A percentile compares a stretch with the other conserved stretches of the same genome.
Evolutionary conservation across 108 stramenopile genomes (phyloP).

Genomic region (Mediolabrus comicus): DNA sequence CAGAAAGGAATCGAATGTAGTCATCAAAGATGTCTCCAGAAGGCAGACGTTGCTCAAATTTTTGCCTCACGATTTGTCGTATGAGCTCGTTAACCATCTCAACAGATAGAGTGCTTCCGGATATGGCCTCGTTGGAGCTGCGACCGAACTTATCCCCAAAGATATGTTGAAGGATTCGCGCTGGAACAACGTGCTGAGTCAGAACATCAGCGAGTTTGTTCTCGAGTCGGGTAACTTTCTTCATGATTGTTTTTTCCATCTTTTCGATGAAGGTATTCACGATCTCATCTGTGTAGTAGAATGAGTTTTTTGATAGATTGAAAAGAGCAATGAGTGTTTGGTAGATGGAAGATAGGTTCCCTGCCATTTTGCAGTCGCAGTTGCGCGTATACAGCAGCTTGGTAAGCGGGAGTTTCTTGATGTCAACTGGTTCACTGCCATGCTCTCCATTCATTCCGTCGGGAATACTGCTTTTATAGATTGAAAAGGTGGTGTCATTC

Average conservation of each 20-base stretch:
- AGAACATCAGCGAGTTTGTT: slow-evolving; percentile 26
- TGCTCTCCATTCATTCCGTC: slow-evolving; percentile 12
- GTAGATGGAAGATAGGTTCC: slow-evolving; percentile 53
- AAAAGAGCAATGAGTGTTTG: slow-evolving; percentile 51
- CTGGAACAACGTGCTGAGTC: slow-evolving; percentile 9
- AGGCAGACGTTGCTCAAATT: slow-evolving; percentile 48
- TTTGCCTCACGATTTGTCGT: slow-evolving; percentile 43
- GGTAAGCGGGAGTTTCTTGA: slow-evolving; percentile 44
- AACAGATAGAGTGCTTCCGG: slow-evolving; percentile 14
- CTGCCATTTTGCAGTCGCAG: slow-evolving; percentile 57
- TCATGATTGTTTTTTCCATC: slow-evolving; percentile 42
- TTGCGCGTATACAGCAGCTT: slow-evolving; percentile 47
- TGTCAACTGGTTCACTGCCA: slow-evolving; percentile 27
- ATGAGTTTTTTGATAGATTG: slow-evolving; percentile 43
- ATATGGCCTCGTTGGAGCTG: slow-evolving; percentile 32
- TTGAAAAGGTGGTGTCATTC: slow-evolving; percentile 52
- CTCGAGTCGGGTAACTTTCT: slow-evolving; percentile 34
- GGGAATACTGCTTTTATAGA: slow-evolving; percentile 51
- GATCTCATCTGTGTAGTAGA: slow-evolving; percentile 55
- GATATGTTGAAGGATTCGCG: slow-evolving; percentile 45
- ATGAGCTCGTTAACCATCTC: slow-evolving; percentile 33
- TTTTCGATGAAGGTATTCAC: slow-evolving; percentile 60
- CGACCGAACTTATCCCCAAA: slow-evolving; percentile 46
- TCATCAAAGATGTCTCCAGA: slow-evolving; percentile 51
- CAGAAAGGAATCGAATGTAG: slow-evolving; percentile 48